Base-by-base conservation (phyloP, 1,284 basidiomycete genomes). In the Ganoderma lingzhi region DNA sequence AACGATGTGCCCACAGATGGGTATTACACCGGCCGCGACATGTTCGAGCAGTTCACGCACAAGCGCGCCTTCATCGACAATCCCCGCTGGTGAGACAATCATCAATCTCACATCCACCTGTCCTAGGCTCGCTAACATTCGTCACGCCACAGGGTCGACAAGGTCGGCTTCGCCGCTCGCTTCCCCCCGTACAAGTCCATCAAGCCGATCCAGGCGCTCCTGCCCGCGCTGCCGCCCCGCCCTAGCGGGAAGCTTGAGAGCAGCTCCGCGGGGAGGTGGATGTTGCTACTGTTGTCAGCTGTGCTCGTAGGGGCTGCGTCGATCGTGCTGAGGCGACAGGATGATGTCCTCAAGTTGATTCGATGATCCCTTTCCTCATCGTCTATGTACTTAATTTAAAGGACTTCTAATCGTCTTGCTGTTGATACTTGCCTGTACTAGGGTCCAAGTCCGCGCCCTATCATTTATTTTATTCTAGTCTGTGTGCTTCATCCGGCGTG, bases 21-120 rank as follows among this genome's bases (percentile, higher is more conserved):
- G 4, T 83, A 83, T 55, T 87, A 90, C 72, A 87, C 86, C 0
- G 86, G 90, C 35, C 91, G 92, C 78, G 90, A 82, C 74, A 79
- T 83, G 2, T 93, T 93, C 75, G 89, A 92, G 68, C 82, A 85
- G 75, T 93, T 93, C 80, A 93, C 91, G 0, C 92, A 93, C 74
- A 74, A 86, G 19, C 84, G 92, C 62, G 73, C 87, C 9, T 86
- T 88, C 0, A 70, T 93, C 44, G 89, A 93, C 76, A 85, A 84
- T 2, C 92, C 92, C 19, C 78, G 83, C 74, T 91, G 89, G 91
- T 66, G 15, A 23, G 64, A 8, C 32, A 3, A 6, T 10, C 32
- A 4, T 10, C 15, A 2, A 35, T 6, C 3, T 35, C 35, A 35
- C 6, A 35, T 35, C 3, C 35, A 3, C 35, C 35, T 6, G 3